These are phyloP conservation scores for Aspergillus jensenii DNA, from an alignment of 2,329 filamentous ascomycete species.

Conservation along the genomic window DNA sequence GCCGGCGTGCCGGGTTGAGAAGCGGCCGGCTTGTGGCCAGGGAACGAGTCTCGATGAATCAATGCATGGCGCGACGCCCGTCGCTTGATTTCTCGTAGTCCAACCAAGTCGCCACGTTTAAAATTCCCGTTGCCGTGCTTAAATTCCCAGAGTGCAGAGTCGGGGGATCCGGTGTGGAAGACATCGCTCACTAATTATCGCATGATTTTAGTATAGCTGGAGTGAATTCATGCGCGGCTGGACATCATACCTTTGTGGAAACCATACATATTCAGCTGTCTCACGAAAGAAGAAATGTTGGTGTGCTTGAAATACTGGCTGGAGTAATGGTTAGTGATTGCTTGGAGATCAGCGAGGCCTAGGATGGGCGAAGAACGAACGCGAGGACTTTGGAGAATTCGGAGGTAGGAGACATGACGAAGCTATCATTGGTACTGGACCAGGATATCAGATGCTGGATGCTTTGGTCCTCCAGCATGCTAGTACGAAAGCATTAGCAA, in stretches of 20 bases:
- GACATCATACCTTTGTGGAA: constrained; percentile 87
- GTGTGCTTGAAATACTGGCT: constrained; percentile 99
- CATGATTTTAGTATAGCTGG: constrained; percentile 11
- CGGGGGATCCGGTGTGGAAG: constrained; percentile 90
- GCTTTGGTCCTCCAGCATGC: constrained; percentile 91
- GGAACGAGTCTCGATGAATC: constrained; percentile 88
- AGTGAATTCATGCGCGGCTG: neutral
- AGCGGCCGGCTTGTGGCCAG: constrained; percentile 69
- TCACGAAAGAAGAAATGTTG: constrained; percentile 97
- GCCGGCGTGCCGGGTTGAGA: constrained; percentile 83
- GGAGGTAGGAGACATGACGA: constrained; percentile 96
- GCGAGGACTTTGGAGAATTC: constrained; percentile 98
- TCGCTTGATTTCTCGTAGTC: constrained; percentile 91
- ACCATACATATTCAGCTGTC: constrained; percentile 98
- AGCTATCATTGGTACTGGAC: constrained; percentile 91
- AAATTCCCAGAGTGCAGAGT: constrained; percentile 96
- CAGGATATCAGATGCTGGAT: constrained; percentile 97
- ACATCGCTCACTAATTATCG: constrained; percentile 80
- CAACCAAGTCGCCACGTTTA: constrained; percentile 88
- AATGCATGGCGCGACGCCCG: constrained; percentile 89
- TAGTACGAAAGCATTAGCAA: constrained; percentile 43
- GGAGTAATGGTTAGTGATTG: constrained; percentile 14
- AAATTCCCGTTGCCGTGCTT: constrained; percentile 98
- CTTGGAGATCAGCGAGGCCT: neutral
- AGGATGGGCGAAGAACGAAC: constrained; percentile 57